Conservation (phyloP, 2,329 filamentous ascomycete species). For the Trichoderma aggressivum region DNA sequence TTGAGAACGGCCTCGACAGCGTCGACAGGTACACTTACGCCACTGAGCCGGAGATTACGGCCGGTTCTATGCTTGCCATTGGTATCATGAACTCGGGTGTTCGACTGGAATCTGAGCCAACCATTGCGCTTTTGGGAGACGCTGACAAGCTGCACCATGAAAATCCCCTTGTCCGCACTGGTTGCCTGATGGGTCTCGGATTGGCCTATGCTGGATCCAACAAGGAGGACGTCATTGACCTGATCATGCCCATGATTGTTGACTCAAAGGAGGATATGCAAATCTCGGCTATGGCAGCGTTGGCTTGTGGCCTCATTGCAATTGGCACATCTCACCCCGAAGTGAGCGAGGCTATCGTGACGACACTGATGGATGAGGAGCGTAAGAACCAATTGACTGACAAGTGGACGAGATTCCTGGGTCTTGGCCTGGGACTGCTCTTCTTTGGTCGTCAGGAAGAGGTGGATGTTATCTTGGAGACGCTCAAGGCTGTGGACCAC, state of each 20-base stretch:
- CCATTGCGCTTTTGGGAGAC: slow-evolving; percentile 80
- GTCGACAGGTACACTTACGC: slow-evolving; percentile 93
- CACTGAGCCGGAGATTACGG: slow-evolving; percentile 75
- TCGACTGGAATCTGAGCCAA: slow-evolving; percentile 82
- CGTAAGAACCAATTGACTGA: slow-evolving; percentile 87
- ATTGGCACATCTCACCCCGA: slow-evolving; percentile 90
- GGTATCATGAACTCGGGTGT: slow-evolving; percentile 96
- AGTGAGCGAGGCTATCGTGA: slow-evolving; percentile 87
- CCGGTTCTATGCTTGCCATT: slow-evolving; percentile 86
- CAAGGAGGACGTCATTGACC: slow-evolving; percentile 81
- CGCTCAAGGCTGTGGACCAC: slow-evolving; percentile 93
- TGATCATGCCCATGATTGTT: slow-evolving; percentile 80
- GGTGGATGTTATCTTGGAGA: slow-evolving; percentile 96
- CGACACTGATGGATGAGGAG: slow-evolving; percentile 90
- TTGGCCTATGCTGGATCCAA: slow-evolving; percentile 93
- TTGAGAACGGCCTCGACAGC: slow-evolving; percentile 86
- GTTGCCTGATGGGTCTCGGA: slow-evolving; percentile 93
- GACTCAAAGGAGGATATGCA: slow-evolving; percentile 89
- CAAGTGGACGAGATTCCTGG: slow-evolving; percentile 98
- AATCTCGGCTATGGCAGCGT: slow-evolving; percentile 90
- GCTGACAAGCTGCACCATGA: slow-evolving; percentile 74
- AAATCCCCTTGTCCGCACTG: slow-evolving; percentile 72
- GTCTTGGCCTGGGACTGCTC: slow-evolving; percentile 84
- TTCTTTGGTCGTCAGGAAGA: slow-evolving; percentile 98
- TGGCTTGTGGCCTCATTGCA: slow-evolving; percentile 85